These are phyloP conservation scores for Austroboletus novae-zelandiae DNA, from an alignment of 1,284 basidiomycete genomes.

Conservation along the genomic window DNA sequence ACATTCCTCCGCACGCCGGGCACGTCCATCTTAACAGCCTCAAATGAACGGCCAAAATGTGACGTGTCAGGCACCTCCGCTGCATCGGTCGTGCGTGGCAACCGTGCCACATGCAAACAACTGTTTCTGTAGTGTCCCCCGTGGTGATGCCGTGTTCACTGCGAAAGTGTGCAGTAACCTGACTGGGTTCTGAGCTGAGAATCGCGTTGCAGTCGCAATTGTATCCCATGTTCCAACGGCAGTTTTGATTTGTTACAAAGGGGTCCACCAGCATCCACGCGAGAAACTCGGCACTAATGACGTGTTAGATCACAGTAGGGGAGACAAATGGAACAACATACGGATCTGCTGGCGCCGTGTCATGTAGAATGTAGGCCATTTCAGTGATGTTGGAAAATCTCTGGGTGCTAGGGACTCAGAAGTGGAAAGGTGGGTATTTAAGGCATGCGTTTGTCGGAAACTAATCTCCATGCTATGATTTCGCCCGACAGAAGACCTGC, in stretches of 20 bases:
- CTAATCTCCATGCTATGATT: too few species aligned
- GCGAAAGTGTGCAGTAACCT: conserved; percentile 1
- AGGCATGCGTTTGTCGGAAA: not conserved
- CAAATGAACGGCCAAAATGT: conserved; percentile 3
- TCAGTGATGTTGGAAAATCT: not conserved
- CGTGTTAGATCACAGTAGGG: not conserved
- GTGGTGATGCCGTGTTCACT: not conserved
- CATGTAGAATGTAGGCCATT: not conserved
- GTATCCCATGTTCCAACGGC: not conserved
- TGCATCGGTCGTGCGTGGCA: conserved; percentile 3
- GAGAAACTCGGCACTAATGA: not conserved
- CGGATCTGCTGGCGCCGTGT: not conserved
- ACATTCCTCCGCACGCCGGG: not conserved
- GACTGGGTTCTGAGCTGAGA: not conserved
- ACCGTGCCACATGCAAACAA: not conserved
- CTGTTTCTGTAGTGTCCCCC: not conserved
- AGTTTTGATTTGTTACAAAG: not conserved
- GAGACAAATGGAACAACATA: not conserved
- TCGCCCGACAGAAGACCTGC: too few species aligned
- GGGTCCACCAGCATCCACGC: not conserved
- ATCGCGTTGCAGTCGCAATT: not conserved
- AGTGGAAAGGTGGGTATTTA: not conserved
- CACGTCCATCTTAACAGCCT: conserved; percentile 2
- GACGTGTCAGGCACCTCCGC: not conserved
- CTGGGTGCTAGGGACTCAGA: not conserved